Conservation (phyloP, 116 monocot genomes). For the Cymodocea nodosa region DNA sequence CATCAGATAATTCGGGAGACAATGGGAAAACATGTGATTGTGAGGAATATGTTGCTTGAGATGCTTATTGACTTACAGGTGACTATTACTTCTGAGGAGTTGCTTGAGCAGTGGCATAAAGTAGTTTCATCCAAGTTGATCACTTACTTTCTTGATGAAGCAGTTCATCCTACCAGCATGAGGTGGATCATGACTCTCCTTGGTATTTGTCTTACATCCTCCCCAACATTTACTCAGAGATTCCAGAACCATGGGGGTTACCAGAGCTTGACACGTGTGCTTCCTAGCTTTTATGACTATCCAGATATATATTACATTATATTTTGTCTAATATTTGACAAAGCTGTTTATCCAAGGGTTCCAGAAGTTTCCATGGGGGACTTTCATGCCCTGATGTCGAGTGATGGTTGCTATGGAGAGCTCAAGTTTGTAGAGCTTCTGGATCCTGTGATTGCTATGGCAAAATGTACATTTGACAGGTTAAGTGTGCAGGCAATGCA, state of each 20-base stretch:
- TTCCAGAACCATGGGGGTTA: slow-evolving; percentile 82
- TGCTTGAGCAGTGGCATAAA: slow-evolving; percentile 99
- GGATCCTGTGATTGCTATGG: slow-evolving; percentile 88
- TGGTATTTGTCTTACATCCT: slow-evolving; percentile 89
- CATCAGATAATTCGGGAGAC: slow-evolving; percentile 55
- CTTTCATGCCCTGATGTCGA: slow-evolving; percentile 88
- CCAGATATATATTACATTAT: slow-evolving; percentile 98
- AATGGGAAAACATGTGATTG: slow-evolving; percentile 98
- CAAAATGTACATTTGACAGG: slow-evolving; percentile 89
- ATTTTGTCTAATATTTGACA: slow-evolving; percentile 92
- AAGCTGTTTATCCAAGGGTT: slow-evolving; percentile 86
- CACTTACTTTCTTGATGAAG: slow-evolving; percentile 96
- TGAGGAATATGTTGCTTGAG: slow-evolving; percentile 93
- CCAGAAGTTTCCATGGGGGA: slow-evolving; percentile 98
- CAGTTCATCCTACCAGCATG: slow-evolving; percentile 99
- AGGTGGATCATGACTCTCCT: slow-evolving; percentile 99
- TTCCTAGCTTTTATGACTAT: slow-evolving; percentile 94
- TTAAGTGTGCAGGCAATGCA: slow-evolving; percentile 70
- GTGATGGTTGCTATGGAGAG: slow-evolving; percentile 78
- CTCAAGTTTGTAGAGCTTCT: slow-evolving; percentile 88
- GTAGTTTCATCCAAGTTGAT: slow-evolving; percentile 95
- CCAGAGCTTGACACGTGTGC: slow-evolving; percentile 60
- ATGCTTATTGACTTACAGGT: slow-evolving; percentile 97
- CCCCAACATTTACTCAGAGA: slow-evolving; percentile 71
- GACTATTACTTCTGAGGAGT: slow-evolving; percentile 79